Percentiles rank a stretch among this genome's conserved stretches.
Conservation (phyloP, 176 grass and related monocot genomes). For the Stipa capillata region DNA sequence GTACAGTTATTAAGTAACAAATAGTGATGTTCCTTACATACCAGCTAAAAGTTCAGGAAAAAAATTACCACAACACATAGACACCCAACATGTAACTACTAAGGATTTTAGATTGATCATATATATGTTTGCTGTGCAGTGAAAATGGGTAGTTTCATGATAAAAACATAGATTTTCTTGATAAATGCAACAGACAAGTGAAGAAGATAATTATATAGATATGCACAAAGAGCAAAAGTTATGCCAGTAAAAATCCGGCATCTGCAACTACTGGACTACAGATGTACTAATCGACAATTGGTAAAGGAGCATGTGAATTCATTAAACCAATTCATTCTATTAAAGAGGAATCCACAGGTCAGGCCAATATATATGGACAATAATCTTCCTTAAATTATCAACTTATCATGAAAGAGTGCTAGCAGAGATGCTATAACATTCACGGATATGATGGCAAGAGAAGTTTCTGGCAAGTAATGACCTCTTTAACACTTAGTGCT, state of each 20-base stretch:
- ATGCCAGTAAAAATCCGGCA: neutral
- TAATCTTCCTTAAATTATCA: neutral
- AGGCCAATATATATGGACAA: neutral
- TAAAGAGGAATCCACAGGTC: neutral
- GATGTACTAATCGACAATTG: too few relatives aligned
- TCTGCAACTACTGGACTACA: neutral
- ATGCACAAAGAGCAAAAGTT: neutral
- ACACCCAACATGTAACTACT: neutral
- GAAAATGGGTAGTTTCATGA: neutral
- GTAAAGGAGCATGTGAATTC: too few relatives aligned
- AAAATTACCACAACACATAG: neutral
- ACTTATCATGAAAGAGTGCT: neutral
- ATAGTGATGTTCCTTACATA: neutral
- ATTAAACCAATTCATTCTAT: neutral
- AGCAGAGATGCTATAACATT: neutral
- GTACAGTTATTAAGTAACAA: conserved; percentile 3
- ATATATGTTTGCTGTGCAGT: neutral
- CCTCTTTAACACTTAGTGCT: conserved; percentile 97
- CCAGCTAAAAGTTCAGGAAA: neutral
- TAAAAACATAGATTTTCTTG: neutral
- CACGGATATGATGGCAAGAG: neutral
- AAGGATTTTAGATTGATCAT: neutral
- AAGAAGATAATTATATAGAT: neutral
- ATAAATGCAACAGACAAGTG: neutral
- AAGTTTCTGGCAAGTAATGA: conserved; percentile 12